These are phyloP conservation scores for Penicillium glabrum DNA, from an alignment of 2,329 filamentous ascomycete genomes.

Conservation along the genomic window DNA sequence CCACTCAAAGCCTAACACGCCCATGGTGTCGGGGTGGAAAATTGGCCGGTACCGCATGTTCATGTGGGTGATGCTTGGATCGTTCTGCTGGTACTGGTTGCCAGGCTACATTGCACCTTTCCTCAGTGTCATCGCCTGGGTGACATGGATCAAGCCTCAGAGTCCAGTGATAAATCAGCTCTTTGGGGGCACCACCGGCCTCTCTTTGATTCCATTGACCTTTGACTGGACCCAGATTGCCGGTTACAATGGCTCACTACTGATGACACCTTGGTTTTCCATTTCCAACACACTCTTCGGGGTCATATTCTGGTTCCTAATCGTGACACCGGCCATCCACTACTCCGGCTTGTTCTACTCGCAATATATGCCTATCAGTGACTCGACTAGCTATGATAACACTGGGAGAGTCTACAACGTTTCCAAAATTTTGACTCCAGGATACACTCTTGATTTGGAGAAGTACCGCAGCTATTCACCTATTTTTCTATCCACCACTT, in stretches of 20 bases:
- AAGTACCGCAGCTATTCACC: constrained; percentile 69
- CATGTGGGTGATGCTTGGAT: constrained; percentile 54
- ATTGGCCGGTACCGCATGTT: constrained; percentile 69
- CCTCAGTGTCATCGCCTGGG: constrained; percentile 68
- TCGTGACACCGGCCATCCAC: constrained; percentile 61
- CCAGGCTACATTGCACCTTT: constrained; percentile 69
- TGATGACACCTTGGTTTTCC: constrained; percentile 71
- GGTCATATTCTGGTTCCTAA: constrained; percentile 63
- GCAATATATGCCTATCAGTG: constrained; percentile 67
- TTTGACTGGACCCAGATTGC: constrained; percentile 76
- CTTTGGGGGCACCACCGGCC: constrained; percentile 19
- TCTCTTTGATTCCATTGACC: constrained; percentile 22
- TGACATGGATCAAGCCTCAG: constrained; percentile 70
- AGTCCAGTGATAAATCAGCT: constrained; percentile 67
- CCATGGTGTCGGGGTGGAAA: constrained; percentile 60
- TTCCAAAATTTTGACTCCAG: constrained; percentile 58
- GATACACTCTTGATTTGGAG: constrained; percentile 62
- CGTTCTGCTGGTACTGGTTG: constrained; percentile 68
- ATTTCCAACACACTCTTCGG: constrained; percentile 72
- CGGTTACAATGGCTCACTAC: constrained; percentile 66
- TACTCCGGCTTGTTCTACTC: constrained; percentile 67
- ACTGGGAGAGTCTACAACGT: constrained; percentile 66
- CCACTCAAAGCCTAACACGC: constrained; percentile 54
- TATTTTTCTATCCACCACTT: constrained; percentile 64
- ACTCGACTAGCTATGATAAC: constrained; percentile 71